These are phyloP conservation scores for Talaromyces nanjingensis DNA, from an alignment of 495 filamentous ascomycete species.

Conservation along the genomic window DNA sequence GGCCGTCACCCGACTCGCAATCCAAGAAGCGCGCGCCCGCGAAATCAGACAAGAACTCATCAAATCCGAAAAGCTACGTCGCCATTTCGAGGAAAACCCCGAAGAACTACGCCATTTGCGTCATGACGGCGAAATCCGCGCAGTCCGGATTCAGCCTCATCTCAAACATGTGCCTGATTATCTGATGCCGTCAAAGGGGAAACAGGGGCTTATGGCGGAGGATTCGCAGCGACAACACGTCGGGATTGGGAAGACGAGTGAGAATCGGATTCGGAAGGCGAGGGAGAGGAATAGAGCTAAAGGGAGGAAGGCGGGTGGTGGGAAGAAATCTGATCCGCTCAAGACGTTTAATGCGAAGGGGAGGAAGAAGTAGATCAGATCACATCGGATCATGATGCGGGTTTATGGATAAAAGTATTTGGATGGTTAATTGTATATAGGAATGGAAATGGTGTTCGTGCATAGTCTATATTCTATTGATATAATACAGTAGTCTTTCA, in stretches of 20 bases:
- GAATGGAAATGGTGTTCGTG: not conserved
- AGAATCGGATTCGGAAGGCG: conserved; percentile 68
- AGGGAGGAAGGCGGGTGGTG: conserved; percentile 40
- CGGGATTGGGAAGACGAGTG: conserved; percentile 62
- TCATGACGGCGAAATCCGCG: conserved; percentile 82
- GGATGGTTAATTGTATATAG: not conserved
- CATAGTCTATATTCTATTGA: not conserved
- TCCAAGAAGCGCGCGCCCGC: conserved; percentile 80
- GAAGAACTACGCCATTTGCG: conserved; percentile 77
- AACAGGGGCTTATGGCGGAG: conserved; percentile 52
- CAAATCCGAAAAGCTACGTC: conserved; percentile 85
- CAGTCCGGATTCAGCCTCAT: conserved; percentile 75
- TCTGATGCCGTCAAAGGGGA: conserved; percentile 74
- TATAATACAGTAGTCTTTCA: not conserved
- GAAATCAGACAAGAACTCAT: conserved; percentile 86
- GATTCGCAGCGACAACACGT: conserved; percentile 65
- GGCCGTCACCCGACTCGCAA: conserved; percentile 70
- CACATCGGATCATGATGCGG: not conserved
- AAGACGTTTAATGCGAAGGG: conserved; percentile 71
- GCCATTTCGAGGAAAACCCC: conserved; percentile 97
- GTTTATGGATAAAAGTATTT: not conserved
- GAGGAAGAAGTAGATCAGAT: conserved; percentile 8
- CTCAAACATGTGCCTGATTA: conserved; percentile 95
- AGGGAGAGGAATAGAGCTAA: conserved; percentile 54
- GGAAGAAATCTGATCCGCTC: conserved; percentile 73